Percentiles rank a stretch among this genome's conserved stretches.
These are phyloP conservation scores for Apiospora pterosperma DNA, from an alignment of 2,329 filamentous ascomycete genomes.

Conservation along the genomic window DNA sequence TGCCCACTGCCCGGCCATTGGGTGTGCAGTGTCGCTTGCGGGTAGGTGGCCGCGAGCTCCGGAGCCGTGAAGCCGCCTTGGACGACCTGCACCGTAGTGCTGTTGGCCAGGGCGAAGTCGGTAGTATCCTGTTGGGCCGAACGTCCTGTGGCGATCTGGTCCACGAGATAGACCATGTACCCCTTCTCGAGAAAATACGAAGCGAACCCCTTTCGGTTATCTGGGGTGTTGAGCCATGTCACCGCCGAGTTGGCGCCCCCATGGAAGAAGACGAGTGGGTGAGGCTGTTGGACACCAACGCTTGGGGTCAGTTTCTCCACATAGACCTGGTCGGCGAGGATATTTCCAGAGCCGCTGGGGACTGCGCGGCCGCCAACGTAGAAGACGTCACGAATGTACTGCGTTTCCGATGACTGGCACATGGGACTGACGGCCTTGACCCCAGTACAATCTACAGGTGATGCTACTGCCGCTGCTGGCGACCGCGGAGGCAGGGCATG, in stretches of 20 bases:
- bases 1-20: slow-evolving; percentile 30
- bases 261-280: slow-evolving; percentile 29
- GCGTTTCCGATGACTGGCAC: slow-evolving; percentile 7
- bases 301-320: slow-evolving; percentile 29
- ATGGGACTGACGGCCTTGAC: slow-evolving; percentile 8
- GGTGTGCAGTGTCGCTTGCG: slow-evolving; percentile 28
- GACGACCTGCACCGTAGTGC: slow-evolving; percentile 21
- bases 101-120: slow-evolving; percentile 21
- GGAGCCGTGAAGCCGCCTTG: slow-evolving; percentile 23
- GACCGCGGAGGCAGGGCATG: background rate
- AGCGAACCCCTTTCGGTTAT: slow-evolving; percentile 37
- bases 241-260: slow-evolving; percentile 27
- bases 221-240: slow-evolving; percentile 36
- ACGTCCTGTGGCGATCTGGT: slow-evolving; percentile 32
- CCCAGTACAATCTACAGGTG: slow-evolving; percentile 6
- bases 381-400: slow-evolving; percentile 20
- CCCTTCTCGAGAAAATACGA: slow-evolving; percentile 36
- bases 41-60: slow-evolving; percentile 23
- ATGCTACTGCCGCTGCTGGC: background rate
- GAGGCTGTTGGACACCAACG: slow-evolving; percentile 14
- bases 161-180: slow-evolving; percentile 37
- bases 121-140: slow-evolving; percentile 26
- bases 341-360: slow-evolving; percentile 17
- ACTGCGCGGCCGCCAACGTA: slow-evolving; percentile 27
- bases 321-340: slow-evolving; percentile 25